These are phyloP conservation scores for Dothistroma pini DNA, from an alignment of 2,329 filamentous ascomycete genomes.

Conservation along the genomic window DNA sequence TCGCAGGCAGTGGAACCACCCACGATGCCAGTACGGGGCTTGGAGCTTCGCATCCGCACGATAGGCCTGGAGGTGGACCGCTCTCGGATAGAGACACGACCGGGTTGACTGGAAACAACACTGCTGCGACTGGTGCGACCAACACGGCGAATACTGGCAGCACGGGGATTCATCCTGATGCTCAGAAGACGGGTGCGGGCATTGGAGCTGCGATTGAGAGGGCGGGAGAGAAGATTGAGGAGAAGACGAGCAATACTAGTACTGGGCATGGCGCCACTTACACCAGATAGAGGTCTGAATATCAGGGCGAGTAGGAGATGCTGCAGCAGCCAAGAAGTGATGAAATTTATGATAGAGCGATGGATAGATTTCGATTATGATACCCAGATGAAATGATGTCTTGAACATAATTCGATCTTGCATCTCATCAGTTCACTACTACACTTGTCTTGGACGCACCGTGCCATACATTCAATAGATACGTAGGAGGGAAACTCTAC, in stretches of 20 bases:
- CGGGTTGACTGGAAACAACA: neutral
- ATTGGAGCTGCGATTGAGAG: slow-evolving; percentile 2
- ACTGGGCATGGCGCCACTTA: neutral
- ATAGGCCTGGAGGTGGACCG: neutral
- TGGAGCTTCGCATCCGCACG: neutral
- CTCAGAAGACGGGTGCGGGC: slow-evolving; percentile 1
- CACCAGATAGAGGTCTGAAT: neutral
- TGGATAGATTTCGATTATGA: too few relatives aligned
- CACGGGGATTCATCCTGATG: slow-evolving; percentile 7
- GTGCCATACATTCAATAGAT: too few relatives aligned
- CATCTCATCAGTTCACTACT: too few relatives aligned
- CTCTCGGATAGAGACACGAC: neutral
- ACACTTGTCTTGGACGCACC: too few relatives aligned
- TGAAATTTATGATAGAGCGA: too few relatives aligned
- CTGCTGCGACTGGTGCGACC: neutral
- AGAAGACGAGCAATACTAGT: slow-evolving; percentile 6
- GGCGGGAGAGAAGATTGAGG: slow-evolving; percentile 12
- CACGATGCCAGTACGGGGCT: slow-evolving; percentile 5
- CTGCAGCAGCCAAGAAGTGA: too few relatives aligned
- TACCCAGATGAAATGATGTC: too few relatives aligned
- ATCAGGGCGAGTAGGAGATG: neutral
- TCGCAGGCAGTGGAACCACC: neutral
- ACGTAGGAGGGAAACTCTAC: too few relatives aligned
- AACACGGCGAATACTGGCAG: neutral
- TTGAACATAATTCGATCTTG: too few relatives aligned